These are phyloP conservation scores for Euphorbia schlechtendalii DNA, from an alignment of 441 rosid genomes.

Conservation along the genomic window DNA sequence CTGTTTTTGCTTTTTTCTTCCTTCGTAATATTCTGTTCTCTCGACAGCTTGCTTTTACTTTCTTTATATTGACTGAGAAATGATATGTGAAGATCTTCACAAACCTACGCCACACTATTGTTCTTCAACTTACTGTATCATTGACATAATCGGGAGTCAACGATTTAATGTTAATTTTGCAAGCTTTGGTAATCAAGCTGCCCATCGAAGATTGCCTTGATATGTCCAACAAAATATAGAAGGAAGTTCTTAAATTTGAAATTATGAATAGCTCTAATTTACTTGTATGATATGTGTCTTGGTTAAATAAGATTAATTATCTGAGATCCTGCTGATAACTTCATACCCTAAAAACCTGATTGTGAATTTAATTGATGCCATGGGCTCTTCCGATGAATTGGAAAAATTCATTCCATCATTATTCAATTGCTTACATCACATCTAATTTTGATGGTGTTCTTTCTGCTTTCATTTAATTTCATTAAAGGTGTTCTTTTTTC, in stretches of 20 bases:
- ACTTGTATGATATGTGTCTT: neutral
- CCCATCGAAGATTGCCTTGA: neutral
- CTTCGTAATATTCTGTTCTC: neutral
- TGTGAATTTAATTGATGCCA: neutral
- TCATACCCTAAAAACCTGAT: neutral
- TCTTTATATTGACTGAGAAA: neutral
- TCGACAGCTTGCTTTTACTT: neutral
- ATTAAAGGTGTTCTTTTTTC: neutral
- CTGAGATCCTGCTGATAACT: slow-evolving; percentile 1
- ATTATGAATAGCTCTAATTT: neutral
- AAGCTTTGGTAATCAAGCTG: neutral
- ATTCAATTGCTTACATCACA: neutral
- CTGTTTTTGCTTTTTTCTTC: neutral
- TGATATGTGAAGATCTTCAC: neutral
- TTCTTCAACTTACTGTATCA: neutral
- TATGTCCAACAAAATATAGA: neutral
- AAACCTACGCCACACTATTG: neutral
- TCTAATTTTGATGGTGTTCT: no score
- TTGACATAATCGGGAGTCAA: neutral
- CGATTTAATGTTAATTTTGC: neutral
- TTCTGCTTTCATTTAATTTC: neutral
- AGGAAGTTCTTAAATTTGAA: neutral
- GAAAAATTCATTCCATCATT: neutral
- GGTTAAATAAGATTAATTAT: neutral
- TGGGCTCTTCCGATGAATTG: neutral